Percentiles rank a stretch among this genome's conserved stretches.
Evolutionary conservation across 1,139 yeast genomes (phyloP).

Genomic region (Maudiozyma humilis): DNA sequence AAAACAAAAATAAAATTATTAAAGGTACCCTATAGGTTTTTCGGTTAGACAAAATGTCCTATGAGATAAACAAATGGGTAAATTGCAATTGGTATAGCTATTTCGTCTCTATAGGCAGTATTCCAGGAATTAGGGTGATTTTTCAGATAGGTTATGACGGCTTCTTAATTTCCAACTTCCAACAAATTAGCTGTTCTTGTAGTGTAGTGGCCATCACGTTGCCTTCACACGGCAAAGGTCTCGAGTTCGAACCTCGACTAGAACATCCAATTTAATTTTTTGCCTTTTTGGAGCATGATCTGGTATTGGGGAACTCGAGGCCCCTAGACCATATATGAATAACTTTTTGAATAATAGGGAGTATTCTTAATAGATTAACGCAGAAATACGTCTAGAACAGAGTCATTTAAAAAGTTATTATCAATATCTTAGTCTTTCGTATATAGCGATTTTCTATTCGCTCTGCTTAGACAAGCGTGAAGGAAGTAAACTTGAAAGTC

Average conservation of each 20-base stretch:
- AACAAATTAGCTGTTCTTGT: slow-evolving; percentile 10
- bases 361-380: too few relatives aligned
- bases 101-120: too few relatives aligned
- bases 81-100: too few relatives aligned
- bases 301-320: too few relatives aligned
- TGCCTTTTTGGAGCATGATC: too few relatives aligned
- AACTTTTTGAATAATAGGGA: too few relatives aligned
- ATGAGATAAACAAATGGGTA: too few relatives aligned
- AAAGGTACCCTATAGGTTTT: too few relatives aligned
- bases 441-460: neutral
- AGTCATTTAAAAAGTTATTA: neutral
- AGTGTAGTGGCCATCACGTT: slow-evolving; percentile 18
- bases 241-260: slow-evolving; percentile 26
- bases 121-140: neutral
- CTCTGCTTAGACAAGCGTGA: neutral
- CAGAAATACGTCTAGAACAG: too few relatives aligned
- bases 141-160: neutral
- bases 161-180: neutral
- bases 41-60: too few relatives aligned
- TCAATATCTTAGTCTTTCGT: neutral
- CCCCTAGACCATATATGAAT: too few relatives aligned
- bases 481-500: neutral
- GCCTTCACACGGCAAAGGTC: slow-evolving; percentile 32
- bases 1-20: too few relatives aligned
- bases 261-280: slow-evolving; percentile 14